Percentiles rank a stretch among this genome's conserved stretches.
These are phyloP conservation scores for Termitomyces sp. DNA, from an alignment of 768 basidiomycete species.

Conservation along the genomic window DNA sequence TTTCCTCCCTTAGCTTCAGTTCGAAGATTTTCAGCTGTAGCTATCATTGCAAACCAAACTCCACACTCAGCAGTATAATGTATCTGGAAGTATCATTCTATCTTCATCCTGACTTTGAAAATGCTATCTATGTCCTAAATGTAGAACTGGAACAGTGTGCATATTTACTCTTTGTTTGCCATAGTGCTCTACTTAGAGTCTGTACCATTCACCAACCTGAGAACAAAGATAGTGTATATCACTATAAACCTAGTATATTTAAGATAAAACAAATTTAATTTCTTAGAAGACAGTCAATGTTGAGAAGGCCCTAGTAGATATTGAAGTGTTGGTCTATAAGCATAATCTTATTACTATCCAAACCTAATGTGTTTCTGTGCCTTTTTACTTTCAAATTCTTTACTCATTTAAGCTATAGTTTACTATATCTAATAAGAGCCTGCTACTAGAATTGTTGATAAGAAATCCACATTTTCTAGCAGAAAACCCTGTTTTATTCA, in stretches of 20 bases:
- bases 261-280: slow-evolving; percentile 5
- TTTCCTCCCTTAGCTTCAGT: neutral
- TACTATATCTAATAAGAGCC: neutral
- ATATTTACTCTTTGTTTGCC: slow-evolving; percentile 7
- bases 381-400: neutral
- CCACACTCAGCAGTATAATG: neutral
- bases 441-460: too few relatives aligned
- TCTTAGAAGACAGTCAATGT: slow-evolving; percentile 24
- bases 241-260: neutral
- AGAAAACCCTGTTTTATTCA: slow-evolving; percentile 16
- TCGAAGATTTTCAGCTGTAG: neutral
- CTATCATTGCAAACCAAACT: slow-evolving; percentile 14
- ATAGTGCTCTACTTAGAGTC: slow-evolving; percentile 2
- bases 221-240: slow-evolving; percentile 1
- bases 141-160: neutral
- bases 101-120: neutral
- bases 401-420: neutral
- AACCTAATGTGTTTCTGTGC: slow-evolving; percentile 26
- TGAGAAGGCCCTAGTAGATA: slow-evolving; percentile 29
- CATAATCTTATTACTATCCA: slow-evolving; percentile 38
- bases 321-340: slow-evolving; percentile 35
- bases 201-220: neutral
- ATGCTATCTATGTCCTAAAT: slow-evolving; percentile 11
- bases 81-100: slow-evolving; percentile 3
- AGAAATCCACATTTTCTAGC: neutral